Base-by-base conservation (phyloP, 805 yeast genomes). In the Komagataella pastoris region DNA sequence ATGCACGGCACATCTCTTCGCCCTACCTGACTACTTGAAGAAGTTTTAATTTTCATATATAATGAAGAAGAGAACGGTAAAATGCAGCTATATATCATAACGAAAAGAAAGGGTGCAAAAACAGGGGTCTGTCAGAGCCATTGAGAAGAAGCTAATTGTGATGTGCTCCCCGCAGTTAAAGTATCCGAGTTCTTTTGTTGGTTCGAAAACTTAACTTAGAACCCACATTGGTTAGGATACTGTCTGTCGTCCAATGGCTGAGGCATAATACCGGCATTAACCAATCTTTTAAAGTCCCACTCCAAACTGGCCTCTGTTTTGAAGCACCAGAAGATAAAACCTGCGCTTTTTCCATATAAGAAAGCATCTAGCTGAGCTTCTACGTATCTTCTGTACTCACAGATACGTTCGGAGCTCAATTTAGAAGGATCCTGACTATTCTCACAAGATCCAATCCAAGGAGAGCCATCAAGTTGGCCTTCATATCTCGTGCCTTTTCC, bases 251-350 rank as follows among this genome's bases (percentile, higher is more conserved):
- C 64, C 48, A 83, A 69, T 2, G 89, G 88, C 46, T 71, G 75
- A 1, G 90, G 90, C 65, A 84, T 77, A 49, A 84, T 61, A 3
- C 69, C 77, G 40, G 69, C 59, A 17, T 71, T 63, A 7, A 77
- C 72, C 57, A 84, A 69, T 50, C 73, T 66, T 51, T 68, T 60
- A 59, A 80, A 75, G 60, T 82, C 87, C 88, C 88, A 83, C 61
- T 81, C 88, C 18, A 77, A 67, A 1, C 85, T 77, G 52, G 66
- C 61, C 59, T 83, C 89, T 0, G 87, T 81, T 61, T 81, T 82
- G 68, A 74, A 82, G 57, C 80, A 79, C 89, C 88, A 83, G 58
- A 81, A 83, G 44, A 82, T 75, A 78, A 82, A 83, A 0, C 88
- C 88, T 8, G 67, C 66, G 43, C 73, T 68, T 51, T 67, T 57